Evolutionary conservation across 2,329 filamentous ascomycete genomes (phyloP), one percentile per base, ranked within the genome.

Genomic region (Zasmidium angulare): DNA sequence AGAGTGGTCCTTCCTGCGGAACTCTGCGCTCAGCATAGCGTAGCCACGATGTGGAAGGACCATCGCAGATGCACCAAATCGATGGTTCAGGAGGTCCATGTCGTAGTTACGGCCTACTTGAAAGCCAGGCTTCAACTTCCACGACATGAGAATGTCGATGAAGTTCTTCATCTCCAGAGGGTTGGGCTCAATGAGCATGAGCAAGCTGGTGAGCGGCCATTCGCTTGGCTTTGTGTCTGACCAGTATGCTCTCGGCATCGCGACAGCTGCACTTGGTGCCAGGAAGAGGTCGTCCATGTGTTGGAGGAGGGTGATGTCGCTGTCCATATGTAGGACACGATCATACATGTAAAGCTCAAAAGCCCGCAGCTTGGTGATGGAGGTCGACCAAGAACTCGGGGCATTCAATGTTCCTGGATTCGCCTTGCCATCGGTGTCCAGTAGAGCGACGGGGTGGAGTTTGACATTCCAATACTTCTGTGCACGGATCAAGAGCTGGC

Each of bases 171-270:
- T 80, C 54, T 89, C 86, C 10, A 69, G 68, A 9, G 76, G 72
- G 2, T 81, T 84, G 0, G 88, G 88, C 54, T 86, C 77, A 46
- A 89, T 76, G 2, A 89, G 80, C 74, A 89, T 83, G 49, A 89
- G 68, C 46, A 86, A 80, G 1, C 84, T 85, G 0, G 85, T 84
- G 11, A 90, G 77, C 1, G 80, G 78, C 62, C 79, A 78, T 21
- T 61, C 56, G 20, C 53, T 57, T 12, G 61, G 59, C n/a, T 64
- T 63, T 0, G 82, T 82, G 3, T 83, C 78, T 1, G 85, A 77
- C 88, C 88, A 91, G 71, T 91, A 90, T 9, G 88, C 89, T 29
- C 86, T 83, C 1, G 88, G 86, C 82, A 90, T 87, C 2, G 87
- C 87, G 2, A 88, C 81, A 10, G 63, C 62, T 2, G 65, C 80